These are phyloP conservation scores for Lichina pygmaea DNA, from an alignment of 495 filamentous ascomycete species.

Conservation along the genomic window DNA sequence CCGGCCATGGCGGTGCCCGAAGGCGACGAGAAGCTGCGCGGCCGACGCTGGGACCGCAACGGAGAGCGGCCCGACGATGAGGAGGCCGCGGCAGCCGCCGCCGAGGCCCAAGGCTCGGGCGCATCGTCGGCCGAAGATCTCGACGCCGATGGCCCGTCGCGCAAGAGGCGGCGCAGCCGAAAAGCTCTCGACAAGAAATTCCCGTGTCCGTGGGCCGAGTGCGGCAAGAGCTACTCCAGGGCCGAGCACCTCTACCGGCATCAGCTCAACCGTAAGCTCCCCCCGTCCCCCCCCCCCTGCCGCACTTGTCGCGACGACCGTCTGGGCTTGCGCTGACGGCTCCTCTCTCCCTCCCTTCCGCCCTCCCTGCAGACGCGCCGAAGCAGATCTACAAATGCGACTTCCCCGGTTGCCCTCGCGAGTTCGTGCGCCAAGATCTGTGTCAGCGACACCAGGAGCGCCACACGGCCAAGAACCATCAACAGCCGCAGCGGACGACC, in stretches of 20 bases:
- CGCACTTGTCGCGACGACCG: conserved; percentile 1
- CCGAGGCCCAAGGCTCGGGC: too few species aligned
- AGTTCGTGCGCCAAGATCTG: conserved; percentile 84
- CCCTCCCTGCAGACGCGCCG: conserved; percentile 30
- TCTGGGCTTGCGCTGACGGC: background rate
- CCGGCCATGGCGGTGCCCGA: too few species aligned
- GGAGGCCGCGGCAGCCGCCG: background rate
- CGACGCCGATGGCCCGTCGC: conserved; percentile 14
- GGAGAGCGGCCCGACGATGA: background rate
- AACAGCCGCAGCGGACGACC: too few species aligned
- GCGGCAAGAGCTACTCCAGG: conserved; percentile 86
- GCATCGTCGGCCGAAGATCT: background rate
- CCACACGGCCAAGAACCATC: conserved; percentile 40
- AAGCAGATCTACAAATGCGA: conserved; percentile 94
- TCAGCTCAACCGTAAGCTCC: conserved; percentile 65
- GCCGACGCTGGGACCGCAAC: background rate
- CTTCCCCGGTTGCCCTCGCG: conserved; percentile 69
- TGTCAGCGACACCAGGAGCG: conserved; percentile 83
- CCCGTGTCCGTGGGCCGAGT: conserved; percentile 67
- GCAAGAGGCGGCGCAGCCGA: conserved; percentile 58
- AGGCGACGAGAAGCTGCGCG: background rate
- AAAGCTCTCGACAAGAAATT: conserved; percentile 89
- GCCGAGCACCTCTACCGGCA: conserved; percentile 94
- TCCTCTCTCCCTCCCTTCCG: background rate
- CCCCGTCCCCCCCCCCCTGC: background rate